Evolutionary conservation across 176 grass and related monocot species (phyloP), one percentile per base, ranked within the genome.

Genomic region (Oryza punctata): DNA sequence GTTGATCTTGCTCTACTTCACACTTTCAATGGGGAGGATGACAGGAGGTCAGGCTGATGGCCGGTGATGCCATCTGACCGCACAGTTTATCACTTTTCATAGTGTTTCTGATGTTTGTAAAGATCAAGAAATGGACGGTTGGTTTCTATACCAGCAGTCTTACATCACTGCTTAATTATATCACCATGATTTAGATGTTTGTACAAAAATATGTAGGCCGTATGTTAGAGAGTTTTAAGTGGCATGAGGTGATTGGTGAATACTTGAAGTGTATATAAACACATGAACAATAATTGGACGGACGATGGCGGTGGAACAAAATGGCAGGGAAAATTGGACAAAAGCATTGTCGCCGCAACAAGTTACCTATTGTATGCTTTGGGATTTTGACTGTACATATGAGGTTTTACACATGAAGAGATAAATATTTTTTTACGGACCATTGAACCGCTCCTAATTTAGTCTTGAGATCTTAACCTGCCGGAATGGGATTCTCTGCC

Each of bases 1-100:
- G 5, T 63, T 92, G 72, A 84, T 89, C 27, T 60, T 92, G 75
- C 70, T 92, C 13, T 92, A 92, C 44, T 87, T 89, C 67, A 92
- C 91, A 0, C 87, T 92, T 59, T 91, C 85, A 23, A 85, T 91
- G 78, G 82, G 86, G 61, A 91, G 69, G 86, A 73, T 73, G 73
- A 25, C 54, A 25, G 47, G 45, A 19, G 59, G 68, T 64, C 38
- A 88, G 32, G 18, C 46, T 63, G 75, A 79, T 69, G 86, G 67
- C 23, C 37, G 77, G 63, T 91, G 85, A 91, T 6, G 16, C 61
- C 63, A 7, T 64, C 8, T 87, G 38, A 7, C 49, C 64, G 43
- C 33, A 41, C 63, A 43, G 18, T 75, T 28, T 38, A 2, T 78
- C 52, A 45, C 45, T 81, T 69, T 27, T 3, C 72, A 49, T 12